phyloP scores from a whole-genome alignment of 306 rosid species.

The Sphenostylis stenocarpa region DNA sequence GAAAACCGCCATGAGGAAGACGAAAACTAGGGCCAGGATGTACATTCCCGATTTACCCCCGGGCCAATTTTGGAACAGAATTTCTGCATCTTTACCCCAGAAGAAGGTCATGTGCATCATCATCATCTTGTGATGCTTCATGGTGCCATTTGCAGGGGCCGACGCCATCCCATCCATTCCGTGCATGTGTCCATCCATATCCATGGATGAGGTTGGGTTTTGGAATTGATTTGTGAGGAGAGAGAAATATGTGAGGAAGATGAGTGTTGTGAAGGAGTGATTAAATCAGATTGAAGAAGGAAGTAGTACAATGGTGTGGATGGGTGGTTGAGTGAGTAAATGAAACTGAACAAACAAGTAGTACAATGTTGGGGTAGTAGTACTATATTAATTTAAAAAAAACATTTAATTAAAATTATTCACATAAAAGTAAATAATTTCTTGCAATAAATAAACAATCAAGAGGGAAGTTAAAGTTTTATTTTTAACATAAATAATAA shows the following conservation, averaged over 20 bases:
- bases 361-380: too few species aligned
- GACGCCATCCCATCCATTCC: constrained; percentile 34
- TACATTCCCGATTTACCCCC: constrained; percentile 62
- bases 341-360: too few species aligned
- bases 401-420: too few species aligned
- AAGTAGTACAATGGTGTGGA: background rate
- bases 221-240: background rate
- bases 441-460: too few species aligned
- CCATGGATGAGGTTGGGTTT: background rate
- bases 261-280: background rate
- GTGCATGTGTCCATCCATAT: background rate
- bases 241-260: too few species aligned
- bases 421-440: too few species aligned
- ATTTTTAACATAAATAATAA: too few species aligned
- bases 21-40: constrained; percentile 46
- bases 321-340: too few species aligned
- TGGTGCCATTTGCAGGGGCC: background rate
- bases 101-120: constrained; percentile 90
- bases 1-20: constrained; percentile 54
- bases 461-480: too few species aligned
- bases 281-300: background rate
- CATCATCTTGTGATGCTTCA: constrained; percentile 30
- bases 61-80: constrained; percentile 73
- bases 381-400: too few species aligned
- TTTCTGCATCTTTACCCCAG: constrained; percentile 65